Conservation (phyloP, 306 rosid species). For the Casuarina glauca region DNA sequence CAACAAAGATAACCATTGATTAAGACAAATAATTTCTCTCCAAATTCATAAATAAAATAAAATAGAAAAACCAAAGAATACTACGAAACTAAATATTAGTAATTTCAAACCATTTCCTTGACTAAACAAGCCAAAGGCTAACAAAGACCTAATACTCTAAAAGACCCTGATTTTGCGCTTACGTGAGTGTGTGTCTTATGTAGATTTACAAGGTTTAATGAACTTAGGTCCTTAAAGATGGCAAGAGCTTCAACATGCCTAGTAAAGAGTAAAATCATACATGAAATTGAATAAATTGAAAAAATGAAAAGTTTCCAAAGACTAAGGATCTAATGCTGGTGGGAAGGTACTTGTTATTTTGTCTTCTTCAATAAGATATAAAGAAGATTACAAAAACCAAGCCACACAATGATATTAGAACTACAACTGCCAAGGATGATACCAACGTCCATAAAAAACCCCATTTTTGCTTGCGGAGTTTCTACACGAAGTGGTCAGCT, state of each 20-base stretch:
- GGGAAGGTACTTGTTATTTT: constrained; percentile 59
- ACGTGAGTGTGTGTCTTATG: not conserved
- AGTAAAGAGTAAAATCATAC: constrained; percentile 4
- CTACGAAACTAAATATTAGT: not conserved
- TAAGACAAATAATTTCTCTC: not conserved
- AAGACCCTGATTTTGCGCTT: constrained; percentile 5
- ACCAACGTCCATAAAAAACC: constrained; percentile 38
- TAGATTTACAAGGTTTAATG: constrained; percentile 61
- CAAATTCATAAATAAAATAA: not conserved
- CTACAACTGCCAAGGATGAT: constrained; percentile 37
- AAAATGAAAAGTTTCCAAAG: not conserved
- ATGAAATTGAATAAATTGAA: constrained; percentile 11
- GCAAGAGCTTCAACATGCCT: constrained; percentile 87
- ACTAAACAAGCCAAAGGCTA: not conserved
- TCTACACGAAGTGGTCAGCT: not conserved
- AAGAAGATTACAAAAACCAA: constrained; percentile 46
- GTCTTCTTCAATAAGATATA: constrained; percentile 71
- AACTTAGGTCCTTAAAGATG: constrained; percentile 75
- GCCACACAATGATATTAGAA: constrained; percentile 36
- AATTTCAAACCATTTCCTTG: constrained; percentile 4
- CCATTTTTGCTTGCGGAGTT: constrained; percentile 21
- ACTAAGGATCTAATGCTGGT: not conserved
- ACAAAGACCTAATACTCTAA: constrained; percentile 2
- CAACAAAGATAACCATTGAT: not conserved
- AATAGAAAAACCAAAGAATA: not conserved